Base-by-base conservation (phyloP, 2,329 filamentous ascomycete genomes). In the Neonectria ditissima region DNA sequence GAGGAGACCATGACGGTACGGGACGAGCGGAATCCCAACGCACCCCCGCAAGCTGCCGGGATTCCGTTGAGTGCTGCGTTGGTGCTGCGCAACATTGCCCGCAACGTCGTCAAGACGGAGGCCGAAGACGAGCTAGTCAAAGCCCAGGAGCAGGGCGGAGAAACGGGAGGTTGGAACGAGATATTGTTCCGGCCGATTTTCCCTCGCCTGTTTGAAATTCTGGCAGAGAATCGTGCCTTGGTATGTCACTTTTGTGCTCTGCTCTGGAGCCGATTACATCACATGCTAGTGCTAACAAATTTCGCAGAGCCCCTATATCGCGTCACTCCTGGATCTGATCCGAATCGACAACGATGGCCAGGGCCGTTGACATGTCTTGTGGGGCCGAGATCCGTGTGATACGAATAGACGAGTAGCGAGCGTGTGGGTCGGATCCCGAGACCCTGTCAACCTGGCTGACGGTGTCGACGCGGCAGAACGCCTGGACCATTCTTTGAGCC, bases 1-100 rank as follows among this genome's bases (percentile, higher is more conserved):
- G 85, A 89, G 65, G 84, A 88, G 73, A 91, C 88, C 4, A 77
- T 82, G 47, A 83, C 82, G 39, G 81, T 82, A 34, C 83, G 84
- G 11, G 87, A 89, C 69, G 86, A 88, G 74, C 81, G 84, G 50
- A 87, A 88, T 65, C 84, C 85, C 11, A 86, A 88, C 64, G 82
- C 82, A 9, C 80, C 84, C 5, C 80, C 84, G 2, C 86, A 93
- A 73, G 90, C 92, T 2, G 91, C 90, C 1, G 92, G 92, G 5
- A 89, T 95, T 37, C 91, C 92, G n/a, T 83, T 95, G 7, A 92
- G 91, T 58, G 91, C 91, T 2, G 89, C 91, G 14, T 83, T 95
- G 28, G 91, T 96, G 37, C 83, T 96, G 48, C 87, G 92, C 30
- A 96, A 96, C 75, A 87, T 96, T 65, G 92, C 92, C 13, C 85